These are phyloP conservation scores for Salvia sclarea DNA, from an alignment of 305 asterid species.

Conservation along the genomic window DNA sequence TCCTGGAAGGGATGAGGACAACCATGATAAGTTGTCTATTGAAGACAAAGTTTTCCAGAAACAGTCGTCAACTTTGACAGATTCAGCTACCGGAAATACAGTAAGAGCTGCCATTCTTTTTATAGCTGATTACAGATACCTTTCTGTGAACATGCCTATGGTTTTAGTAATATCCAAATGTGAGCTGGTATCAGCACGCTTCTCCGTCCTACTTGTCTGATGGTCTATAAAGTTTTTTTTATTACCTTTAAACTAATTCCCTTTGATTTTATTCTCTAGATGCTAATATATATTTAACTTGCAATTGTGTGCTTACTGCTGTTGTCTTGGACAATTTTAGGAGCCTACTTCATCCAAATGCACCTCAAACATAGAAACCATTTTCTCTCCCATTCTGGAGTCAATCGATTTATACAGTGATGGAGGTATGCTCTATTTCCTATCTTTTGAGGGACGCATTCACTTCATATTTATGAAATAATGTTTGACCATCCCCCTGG, in stretches of 20 bases:
- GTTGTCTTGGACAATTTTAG: constrained; percentile 41
- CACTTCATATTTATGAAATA: not conserved
- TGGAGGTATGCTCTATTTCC: constrained; percentile 51
- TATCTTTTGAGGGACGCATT: not conserved
- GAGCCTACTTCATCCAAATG: constrained; percentile 54
- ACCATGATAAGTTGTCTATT: constrained; percentile 39
- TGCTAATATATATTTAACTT: constrained; percentile 2
- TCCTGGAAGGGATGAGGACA: constrained; percentile 32
- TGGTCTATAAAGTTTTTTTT: not conserved
- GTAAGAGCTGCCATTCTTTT: constrained; percentile 40
- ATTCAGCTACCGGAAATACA: constrained; percentile 47
- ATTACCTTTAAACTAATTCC: not conserved
- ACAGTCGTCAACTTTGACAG: constrained; percentile 35
- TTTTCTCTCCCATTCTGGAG: constrained; percentile 80
- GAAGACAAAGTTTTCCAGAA: constrained; percentile 43
- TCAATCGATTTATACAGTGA: constrained; percentile 47
- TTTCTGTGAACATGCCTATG: not conserved
- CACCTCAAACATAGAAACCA: constrained; percentile 65
- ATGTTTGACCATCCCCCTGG: too few species aligned
- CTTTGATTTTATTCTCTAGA: constrained; percentile 7
- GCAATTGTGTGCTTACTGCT: constrained; percentile 29
- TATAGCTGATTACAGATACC: constrained; percentile 8
- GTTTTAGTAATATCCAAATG: constrained; percentile 18
- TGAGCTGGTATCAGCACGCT: constrained; percentile 22
- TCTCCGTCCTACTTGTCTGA: not conserved